Evolutionary conservation across 768 basidiomycete species (phyloP), one percentile per base, ranked within the genome.

Genomic region (Russula emetica): DNA sequence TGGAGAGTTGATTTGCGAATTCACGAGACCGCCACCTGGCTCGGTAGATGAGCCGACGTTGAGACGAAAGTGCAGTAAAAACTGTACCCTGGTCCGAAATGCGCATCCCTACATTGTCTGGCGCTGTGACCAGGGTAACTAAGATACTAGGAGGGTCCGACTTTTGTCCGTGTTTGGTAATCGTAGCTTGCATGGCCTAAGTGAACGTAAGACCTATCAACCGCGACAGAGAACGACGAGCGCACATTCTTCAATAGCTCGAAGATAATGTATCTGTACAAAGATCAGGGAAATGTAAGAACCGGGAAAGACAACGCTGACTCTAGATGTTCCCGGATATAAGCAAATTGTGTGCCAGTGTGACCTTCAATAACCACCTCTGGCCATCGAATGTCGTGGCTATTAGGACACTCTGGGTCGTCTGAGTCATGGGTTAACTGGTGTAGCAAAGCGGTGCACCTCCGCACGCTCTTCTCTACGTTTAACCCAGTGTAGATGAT

Each of bases 261-360:
- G 70, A 94, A 94, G 24, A 94, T 74, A 55, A 94, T 88, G 72
- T 94, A 95, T 73, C 88, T 90, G 69, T 2, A 28, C 32, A 36
- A 32, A 32, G 36, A 28, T 40, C 20, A 60, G 55, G 40, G n/a
- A 11, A 30, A 30, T 13, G 13, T 16, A n/a, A 14, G 49, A 52
- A 62, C 47, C n/a, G 56, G 16, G 9, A 18, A 26, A 16, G 26
- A 56, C 24, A 58, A 60, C 51, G 72, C 84, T 72, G 67, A 90
- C 90, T 94, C 92, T 55, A 94, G 76, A 74, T 94, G 92, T 71
- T 94, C 92, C 47, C 83, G 82, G 66, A 95, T 92, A 71, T 93
- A 96, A 1, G 91, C 78, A 73, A 95, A 93, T 62, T 76, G 81
- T 2, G 85, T 83, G 32, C 85, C 80, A 18, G 82, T 65, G 69